Evolutionary conservation across 2,329 filamentous ascomycete species (phyloP).

Genomic region (Juglanconis sp.): DNA sequence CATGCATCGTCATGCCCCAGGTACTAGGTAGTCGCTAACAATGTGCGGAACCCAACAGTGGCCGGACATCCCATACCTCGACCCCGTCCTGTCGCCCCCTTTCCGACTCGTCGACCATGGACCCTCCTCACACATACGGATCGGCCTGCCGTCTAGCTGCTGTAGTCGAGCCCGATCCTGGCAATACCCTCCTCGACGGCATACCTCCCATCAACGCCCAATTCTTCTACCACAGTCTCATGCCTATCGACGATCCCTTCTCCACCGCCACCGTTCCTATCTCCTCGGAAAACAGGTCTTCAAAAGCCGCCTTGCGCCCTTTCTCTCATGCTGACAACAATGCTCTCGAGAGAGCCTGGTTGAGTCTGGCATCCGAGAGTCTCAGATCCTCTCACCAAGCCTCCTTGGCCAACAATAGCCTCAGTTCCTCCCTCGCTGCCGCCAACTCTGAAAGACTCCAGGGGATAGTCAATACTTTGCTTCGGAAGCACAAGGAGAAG

Average conservation of each 20-base stretch:
- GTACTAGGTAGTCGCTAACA: too few relatives aligned
- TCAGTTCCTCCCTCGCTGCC: slow-evolving; percentile 31
- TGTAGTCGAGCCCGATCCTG: slow-evolving; percentile 35
- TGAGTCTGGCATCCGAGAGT: slow-evolving; percentile 51
- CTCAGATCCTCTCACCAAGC: slow-evolving; percentile 46
- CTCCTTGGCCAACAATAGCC: slow-evolving; percentile 30
- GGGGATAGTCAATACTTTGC: slow-evolving; percentile 41
- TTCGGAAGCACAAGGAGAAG: slow-evolving; percentile 43
- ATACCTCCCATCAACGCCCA: slow-evolving; percentile 64
- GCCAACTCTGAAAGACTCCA: slow-evolving; percentile 34
- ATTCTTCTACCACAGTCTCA: slow-evolving; percentile 80
- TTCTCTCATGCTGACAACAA: slow-evolving; percentile 79
- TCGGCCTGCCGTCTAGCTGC: slow-evolving; percentile 56
- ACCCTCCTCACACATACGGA: slow-evolving; percentile 49
- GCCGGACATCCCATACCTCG: neutral
- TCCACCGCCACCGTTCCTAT: slow-evolving; percentile 57
- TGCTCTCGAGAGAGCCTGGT: slow-evolving; percentile 76
- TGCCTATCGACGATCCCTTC: slow-evolving; percentile 87
- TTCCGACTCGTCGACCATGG: slow-evolving; percentile 1
- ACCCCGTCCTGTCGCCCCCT: neutral
- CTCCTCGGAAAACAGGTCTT: slow-evolving; percentile 47
- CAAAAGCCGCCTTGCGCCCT: slow-evolving; percentile 65
- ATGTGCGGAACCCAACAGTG: too few relatives aligned
- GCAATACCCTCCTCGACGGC: slow-evolving; percentile 35
- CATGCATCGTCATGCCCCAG: too few relatives aligned